Base-by-base conservation (phyloP, 768 basidiomycete species). In the Suillus paluster region DNA sequence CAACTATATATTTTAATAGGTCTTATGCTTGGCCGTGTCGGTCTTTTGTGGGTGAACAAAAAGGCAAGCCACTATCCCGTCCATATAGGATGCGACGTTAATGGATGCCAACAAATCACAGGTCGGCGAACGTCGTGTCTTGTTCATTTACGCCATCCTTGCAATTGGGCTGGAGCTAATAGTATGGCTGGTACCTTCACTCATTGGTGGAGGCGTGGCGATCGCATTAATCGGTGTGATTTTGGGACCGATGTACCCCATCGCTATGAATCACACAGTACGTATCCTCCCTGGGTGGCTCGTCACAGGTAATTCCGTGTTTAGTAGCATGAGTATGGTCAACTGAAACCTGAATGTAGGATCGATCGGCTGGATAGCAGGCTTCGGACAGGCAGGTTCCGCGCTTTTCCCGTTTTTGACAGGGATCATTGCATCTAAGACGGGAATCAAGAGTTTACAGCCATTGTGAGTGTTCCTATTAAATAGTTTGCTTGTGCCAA, bases 161-260 rank as follows among this genome's bases (percentile, higher is more conserved):
- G 72, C 73, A 12, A 69, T 81, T 36, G 78, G 87, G 4, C 79
- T 92, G 21, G 85, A 91, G 68, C 68, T 92, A 33, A 67, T 88
- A 8, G 77, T 92, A 42, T 93, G 91, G 90, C 79, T 88, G 33
- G 83, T 86, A 0, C 87, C 87, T 25, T 87, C 85, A 6, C 77
- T 92, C 17, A 77, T 90, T 10, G 88, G 84, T 3, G 81, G 84
- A 65, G 90, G 84, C 3, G 78, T 91, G 4, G 84, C 87, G 0
- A 80, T 91, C 25, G 81, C 88, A 2, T 65, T 91, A 50, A 75
- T 91, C 17, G 91, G 91, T 19, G 53, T 91, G 10, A 73, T 91
- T 25, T 78, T 93, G n/a, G 91, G 90, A 1, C 90, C 90, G 3
- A 84, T 92, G 77, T 92, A 88, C 68, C 89, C 89, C 2, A 83